These are phyloP conservation scores for Suhomyces sp. DNA, from an alignment of 805 yeast genomes.

Conservation along the genomic window DNA sequence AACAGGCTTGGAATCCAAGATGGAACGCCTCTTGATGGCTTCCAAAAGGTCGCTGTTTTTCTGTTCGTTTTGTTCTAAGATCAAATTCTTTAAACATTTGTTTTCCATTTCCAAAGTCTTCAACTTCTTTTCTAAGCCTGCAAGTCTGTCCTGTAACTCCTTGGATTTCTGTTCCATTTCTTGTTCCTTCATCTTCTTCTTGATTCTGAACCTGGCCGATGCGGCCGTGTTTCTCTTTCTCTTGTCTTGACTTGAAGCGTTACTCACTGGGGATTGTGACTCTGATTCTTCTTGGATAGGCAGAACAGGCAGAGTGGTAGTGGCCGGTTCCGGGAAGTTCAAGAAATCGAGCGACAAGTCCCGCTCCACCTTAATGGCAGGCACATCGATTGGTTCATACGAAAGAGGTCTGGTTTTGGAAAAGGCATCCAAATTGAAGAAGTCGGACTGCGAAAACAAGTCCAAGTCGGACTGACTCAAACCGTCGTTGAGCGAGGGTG, in stretches of 20 bases:
- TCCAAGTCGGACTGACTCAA: slow-evolving; percentile 33
- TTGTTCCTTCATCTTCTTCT: slow-evolving; percentile 89
- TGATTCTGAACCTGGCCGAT: slow-evolving; percentile 87
- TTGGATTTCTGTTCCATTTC: slow-evolving; percentile 78
- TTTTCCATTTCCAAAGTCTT: slow-evolving; percentile 93
- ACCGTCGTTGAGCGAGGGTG: slow-evolving; percentile 21
- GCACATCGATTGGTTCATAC: not conserved
- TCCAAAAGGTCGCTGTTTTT: slow-evolving; percentile 28
- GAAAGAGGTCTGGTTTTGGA: slow-evolving; percentile 14
- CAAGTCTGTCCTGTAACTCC: slow-evolving; percentile 68
- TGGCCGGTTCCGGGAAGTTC: slow-evolving; percentile 5
- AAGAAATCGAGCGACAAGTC: slow-evolving; percentile 10
- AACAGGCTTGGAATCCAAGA: slow-evolving; percentile 19
- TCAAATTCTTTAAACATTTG: slow-evolving; percentile 75
- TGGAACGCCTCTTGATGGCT: slow-evolving; percentile 26
- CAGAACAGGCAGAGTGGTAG: not conserved
- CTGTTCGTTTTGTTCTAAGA: slow-evolving; percentile 67
- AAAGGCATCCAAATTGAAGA: slow-evolving; percentile 39
- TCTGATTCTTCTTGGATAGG: slow-evolving; percentile 2
- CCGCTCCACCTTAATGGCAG: slow-evolving; percentile 7
- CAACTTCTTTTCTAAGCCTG: slow-evolving; percentile 66
- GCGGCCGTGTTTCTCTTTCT: slow-evolving; percentile 91
- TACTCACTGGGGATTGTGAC: not conserved
- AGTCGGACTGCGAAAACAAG: slow-evolving; percentile 39
- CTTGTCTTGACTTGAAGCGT: slow-evolving; percentile 58